Evolutionary conservation across 306 rosid species (phyloP), one percentile per base, ranked within the genome.

Genomic region (Lupinus albus): DNA sequence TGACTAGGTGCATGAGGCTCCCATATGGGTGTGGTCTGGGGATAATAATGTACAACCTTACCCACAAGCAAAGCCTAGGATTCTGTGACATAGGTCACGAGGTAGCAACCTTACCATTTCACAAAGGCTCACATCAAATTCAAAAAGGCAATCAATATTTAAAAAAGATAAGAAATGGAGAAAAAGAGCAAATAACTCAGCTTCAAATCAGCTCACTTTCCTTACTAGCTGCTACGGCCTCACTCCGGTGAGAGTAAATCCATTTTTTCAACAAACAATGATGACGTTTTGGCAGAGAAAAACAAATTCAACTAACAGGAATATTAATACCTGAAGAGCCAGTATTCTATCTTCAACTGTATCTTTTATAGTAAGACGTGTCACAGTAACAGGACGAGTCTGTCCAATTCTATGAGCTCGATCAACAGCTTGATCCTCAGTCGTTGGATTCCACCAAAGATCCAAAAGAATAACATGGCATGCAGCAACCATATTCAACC

Each of bases 371-470:
- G 99, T 93, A 39, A 93, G 78, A 71, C 96, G 82, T 8, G 97
- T 86, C 67, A 93, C 99, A 35, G 96, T 90, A 69, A 93, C 99
- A 48, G 96, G 97, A 53, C 96, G 97, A 61, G 96, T 93, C 84
- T 93, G 99, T 55, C 99, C 99, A 76, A 93, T 93, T 73, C 99
- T 85, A 75, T 90, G 97, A 54, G 96, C 99, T 74, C 97, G 86
- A 78, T 93, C 97, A 74, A 93, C 52, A 71, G 99, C 99, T 86
- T 93, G 99, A 71, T 93, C 99, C 83, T 93, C 99, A 9, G 97
- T 93, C 10, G 96, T 93, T 54, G 97, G 99, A 85, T 88, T 93
- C 96, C 96, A 93, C 99, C 99, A 93, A 71, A 88, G 97, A 80
- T 93, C 99, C 84, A 93, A 88, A 53, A 93, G 92, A 79, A 93